Conservation (phyloP, 2,329 filamentous ascomycete species). For the Fusarium robinianum region DNA sequence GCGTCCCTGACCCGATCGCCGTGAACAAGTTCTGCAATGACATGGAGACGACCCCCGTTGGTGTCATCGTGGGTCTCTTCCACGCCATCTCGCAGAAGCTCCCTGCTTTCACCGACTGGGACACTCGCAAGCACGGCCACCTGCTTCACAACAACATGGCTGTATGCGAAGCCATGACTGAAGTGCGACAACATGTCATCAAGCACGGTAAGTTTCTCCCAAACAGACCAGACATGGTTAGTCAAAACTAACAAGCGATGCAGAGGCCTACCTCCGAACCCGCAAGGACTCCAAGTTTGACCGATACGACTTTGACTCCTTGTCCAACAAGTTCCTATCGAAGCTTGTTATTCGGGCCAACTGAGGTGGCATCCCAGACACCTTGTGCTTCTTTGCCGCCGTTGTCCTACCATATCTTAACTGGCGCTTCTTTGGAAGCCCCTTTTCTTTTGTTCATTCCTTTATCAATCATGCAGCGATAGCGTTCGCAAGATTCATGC, state of each 20-base stretch:
- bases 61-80: constrained; percentile 95
- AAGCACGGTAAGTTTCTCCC: constrained; percentile 77
- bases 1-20: constrained; percentile 78
- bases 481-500: constrained; percentile 49
- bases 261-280: constrained; percentile 85
- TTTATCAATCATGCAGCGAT: constrained; percentile 48
- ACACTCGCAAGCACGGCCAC: constrained; percentile 87
- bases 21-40: constrained; percentile 95
- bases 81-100: constrained; percentile 97
- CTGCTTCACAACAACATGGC: constrained; percentile 88
- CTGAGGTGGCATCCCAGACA: constrained; percentile 48
- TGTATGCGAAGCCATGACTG: constrained; percentile 94
- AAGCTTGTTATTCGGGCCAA: constrained; percentile 96
- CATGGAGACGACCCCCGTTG: constrained; percentile 95
- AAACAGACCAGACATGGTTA: background rate
- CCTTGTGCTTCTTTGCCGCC: constrained; percentile 20
- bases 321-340: constrained; percentile 97
- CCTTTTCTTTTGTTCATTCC: constrained; percentile 39
- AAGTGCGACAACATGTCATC: constrained; percentile 88
- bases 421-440: constrained; percentile 7
- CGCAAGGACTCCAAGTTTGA: constrained; percentile 84
- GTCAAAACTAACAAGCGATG: constrained; percentile 29
- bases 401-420: constrained; percentile 25
- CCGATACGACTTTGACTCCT: constrained; percentile 87
- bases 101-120: constrained; percentile 91